Base-by-base conservation (phyloP, 2,329 filamentous ascomycete genomes). In the Verticillium zaregamsianum region DNA sequence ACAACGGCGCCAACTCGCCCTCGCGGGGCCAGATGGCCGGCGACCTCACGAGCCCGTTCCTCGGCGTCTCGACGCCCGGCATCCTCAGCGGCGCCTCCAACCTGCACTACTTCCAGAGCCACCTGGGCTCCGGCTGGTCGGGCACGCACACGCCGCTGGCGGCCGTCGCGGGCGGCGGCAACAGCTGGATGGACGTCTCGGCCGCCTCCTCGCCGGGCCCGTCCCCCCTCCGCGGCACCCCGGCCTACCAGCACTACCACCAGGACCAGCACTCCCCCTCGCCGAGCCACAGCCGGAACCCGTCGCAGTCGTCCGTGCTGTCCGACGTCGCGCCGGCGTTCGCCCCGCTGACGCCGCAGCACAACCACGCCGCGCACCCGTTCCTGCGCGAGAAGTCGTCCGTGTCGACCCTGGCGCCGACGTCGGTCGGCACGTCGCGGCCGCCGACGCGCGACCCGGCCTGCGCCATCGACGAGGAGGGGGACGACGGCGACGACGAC, bases 51-150 rank as follows among this genome's bases (percentile, higher is more conserved):
- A 83, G 76, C 71, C 86, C 79, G 68, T 89, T 84, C 74, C 79
- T 84, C 68, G 88, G 80, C 67, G 81, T 81, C 69, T 78, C 82
- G n/a, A 86, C 85, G 23, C 85, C 85, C 2, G 86, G 86, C 1
- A 84, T 90, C 55, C 83, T 90, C 5, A 90, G 90, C 62, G 90
- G 89, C 33, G 89, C 90, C 12, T 89, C 89, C 12, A 93, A 91
- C 68, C 81, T 94, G 68, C 89, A 89, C 72, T 95, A 94, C 74
- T 94, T 95, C 70, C 91, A 93, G 72, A 86, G 90, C 20, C 91
- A 93, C 66, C 80, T 94, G 5, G 86, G 87, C 9, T 83, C 84
- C 31, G 88, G 87, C 3, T 82, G 90, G 66, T 91, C 90, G 57
- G 91, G 91, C 31, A 87, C 90, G 14, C 89, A 91, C 64, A 94